Percentiles rank a stretch among this genome's conserved stretches.
Evolutionary conservation across 495 filamentous ascomycete species (phyloP).

Genomic region (Cetradonia linearis): DNA sequence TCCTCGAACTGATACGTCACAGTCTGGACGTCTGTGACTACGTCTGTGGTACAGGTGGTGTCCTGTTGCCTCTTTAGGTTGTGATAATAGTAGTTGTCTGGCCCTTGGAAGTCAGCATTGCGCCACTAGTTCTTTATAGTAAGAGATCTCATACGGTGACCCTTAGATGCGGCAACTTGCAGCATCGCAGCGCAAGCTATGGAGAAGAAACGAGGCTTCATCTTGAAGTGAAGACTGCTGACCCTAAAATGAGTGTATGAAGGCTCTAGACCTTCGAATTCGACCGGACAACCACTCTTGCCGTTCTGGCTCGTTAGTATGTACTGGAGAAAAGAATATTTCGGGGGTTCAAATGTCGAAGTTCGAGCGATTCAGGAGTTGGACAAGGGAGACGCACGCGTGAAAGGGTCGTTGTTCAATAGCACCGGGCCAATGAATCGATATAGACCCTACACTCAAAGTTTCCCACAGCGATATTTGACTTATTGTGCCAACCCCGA

Average conservation of each 20-base stretch:
- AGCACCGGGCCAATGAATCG: neutral
- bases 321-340: neutral
- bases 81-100: conserved; percentile 12
- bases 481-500: neutral
- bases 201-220: conserved; percentile 32
- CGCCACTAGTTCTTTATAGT: neutral
- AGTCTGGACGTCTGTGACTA: conserved; percentile 28
- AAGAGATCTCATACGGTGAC: conserved; percentile 32
- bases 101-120: neutral
- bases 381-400: neutral
- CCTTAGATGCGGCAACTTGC: conserved; percentile 34
- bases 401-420: neutral
- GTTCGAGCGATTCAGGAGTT: neutral
- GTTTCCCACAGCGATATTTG: neutral
- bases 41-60: conserved; percentile 14
- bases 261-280: neutral
- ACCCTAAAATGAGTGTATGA: conserved; percentile 13
- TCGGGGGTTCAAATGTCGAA: no score
- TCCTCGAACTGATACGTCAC: conserved; percentile 34
- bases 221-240: conserved; percentile 22
- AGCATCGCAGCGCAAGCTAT: conserved; percentile 27
- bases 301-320: neutral
- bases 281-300: neutral
- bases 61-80: conserved; percentile 13
- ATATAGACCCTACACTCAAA: neutral